phyloP scores from a whole-genome alignment of 768 basidiomycete species.

The Tulasnella sp. region DNA sequence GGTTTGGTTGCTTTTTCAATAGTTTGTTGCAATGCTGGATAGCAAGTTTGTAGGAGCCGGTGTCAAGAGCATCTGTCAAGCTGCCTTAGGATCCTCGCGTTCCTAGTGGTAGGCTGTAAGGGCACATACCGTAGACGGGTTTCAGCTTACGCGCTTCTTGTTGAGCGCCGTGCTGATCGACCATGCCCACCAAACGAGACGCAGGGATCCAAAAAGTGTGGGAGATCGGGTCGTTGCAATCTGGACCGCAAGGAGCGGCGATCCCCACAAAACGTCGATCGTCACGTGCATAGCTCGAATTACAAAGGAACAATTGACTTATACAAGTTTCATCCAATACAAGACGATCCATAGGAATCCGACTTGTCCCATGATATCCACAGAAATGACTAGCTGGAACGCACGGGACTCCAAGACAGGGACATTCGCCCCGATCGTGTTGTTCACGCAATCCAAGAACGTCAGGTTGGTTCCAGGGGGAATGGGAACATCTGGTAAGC shows the following conservation, averaged over 20 bases:
- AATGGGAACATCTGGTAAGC: conserved; percentile 1
- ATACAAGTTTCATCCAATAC: too few relatives aligned
- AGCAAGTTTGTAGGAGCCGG: conserved; percentile 75
- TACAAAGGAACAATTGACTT: too few relatives aligned
- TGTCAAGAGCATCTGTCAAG: conserved; percentile 67
- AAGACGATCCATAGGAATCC: neutral
- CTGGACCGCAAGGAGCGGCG: too few relatives aligned
- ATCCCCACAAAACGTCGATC: too few relatives aligned
- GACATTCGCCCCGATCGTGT: conserved; percentile 12
- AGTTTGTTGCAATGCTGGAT: conserved; percentile 77
- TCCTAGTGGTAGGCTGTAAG: neutral
- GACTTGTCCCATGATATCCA: neutral
- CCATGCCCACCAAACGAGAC: too few relatives aligned
- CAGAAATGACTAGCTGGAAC: too few relatives aligned
- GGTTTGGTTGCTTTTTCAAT: conserved; percentile 72
- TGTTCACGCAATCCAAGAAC: conserved; percentile 14
- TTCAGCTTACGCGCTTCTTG: conserved; percentile 14
- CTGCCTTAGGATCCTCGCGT: neutral
- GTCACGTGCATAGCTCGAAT: too few relatives aligned
- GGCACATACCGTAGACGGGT: conserved; percentile 9
- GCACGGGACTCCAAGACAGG: conserved; percentile 15
- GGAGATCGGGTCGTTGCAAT: too few relatives aligned
- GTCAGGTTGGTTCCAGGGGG: neutral
- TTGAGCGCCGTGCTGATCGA: too few relatives aligned
- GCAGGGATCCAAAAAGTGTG: too few relatives aligned